phyloP scores from a whole-genome alignment of 257 asterid genomes.

The Przewalskia tangutica region DNA sequence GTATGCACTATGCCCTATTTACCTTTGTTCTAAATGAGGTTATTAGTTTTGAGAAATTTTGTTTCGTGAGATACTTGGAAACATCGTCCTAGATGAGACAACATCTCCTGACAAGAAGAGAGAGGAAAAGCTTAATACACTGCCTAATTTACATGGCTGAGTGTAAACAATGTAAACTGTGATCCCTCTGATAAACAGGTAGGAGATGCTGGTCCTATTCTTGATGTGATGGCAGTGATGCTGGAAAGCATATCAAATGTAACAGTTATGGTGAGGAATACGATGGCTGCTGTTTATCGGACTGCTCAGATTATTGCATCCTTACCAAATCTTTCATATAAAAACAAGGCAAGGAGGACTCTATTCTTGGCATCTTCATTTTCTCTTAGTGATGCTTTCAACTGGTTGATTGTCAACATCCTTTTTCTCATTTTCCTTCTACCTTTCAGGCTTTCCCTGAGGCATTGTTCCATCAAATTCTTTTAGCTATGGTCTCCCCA shows the following conservation, averaged over 20 bases:
- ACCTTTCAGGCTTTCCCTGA: conserved; percentile 61
- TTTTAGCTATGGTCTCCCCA: conserved; percentile 57
- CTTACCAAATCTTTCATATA: conserved; percentile 43
- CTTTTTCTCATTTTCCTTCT: conserved; percentile 1
- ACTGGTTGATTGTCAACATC: conserved; percentile 6
- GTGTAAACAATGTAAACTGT: conserved; percentile 8
- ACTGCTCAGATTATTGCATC: conserved; percentile 58
- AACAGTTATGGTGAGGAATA: conserved; percentile 63
- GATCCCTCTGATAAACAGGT: conserved; percentile 31
- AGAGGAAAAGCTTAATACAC: background rate
- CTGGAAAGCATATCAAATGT: conserved; percentile 56
- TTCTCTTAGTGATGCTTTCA: conserved; percentile 1
- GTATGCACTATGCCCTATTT: background rate
- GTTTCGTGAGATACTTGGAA: background rate
- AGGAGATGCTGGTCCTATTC: conserved; percentile 76
- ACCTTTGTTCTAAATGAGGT: background rate
- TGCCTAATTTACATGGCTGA: conserved; percentile 10
- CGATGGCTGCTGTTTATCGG: conserved; percentile 53
- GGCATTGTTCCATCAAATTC: conserved; percentile 66
- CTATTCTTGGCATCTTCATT: conserved; percentile 9
- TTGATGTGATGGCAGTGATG: conserved; percentile 78
- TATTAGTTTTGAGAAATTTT: background rate
- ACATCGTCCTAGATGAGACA: background rate
- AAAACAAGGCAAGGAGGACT: conserved; percentile 46
- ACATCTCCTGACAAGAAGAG: background rate